A percentile compares a stretch with the other conserved stretches of the same genome.
Evolutionary conservation across 164 flowering plant species (phyloP).

Genomic region (Kingdonia uniflora): DNA sequence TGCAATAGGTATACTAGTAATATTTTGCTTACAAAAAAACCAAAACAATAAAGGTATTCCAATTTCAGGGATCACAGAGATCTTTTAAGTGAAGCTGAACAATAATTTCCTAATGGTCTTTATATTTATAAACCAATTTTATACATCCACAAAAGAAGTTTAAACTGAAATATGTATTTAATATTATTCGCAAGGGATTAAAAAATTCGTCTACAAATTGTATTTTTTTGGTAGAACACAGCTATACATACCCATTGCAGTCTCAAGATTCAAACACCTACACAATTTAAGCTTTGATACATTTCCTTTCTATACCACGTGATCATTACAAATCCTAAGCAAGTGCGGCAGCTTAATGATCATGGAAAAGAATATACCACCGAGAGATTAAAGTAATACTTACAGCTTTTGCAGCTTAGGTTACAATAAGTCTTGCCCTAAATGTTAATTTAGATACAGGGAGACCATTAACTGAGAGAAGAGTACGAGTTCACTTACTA

Average conservation of each 20-base stretch:
- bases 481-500: conserved; percentile 75
- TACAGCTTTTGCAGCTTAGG: conserved; percentile 9
- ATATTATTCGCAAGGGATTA: too few relatives aligned
- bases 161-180: too few relatives aligned
- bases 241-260: conserved; percentile 7
- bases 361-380: conserved; percentile 26
- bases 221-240: too few relatives aligned
- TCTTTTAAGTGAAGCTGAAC: too few relatives aligned
- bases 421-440: neutral
- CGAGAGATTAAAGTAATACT: conserved; percentile 8
- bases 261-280: conserved; percentile 10
- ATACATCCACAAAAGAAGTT: too few relatives aligned
- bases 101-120: too few relatives aligned
- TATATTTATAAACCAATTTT: too few relatives aligned
- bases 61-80: too few relatives aligned
- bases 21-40: too few relatives aligned
- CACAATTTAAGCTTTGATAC: conserved; percentile 7
- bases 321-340: conserved; percentile 21
- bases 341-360: conserved; percentile 17
- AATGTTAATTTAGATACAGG: conserved; percentile 55
- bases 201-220: too few relatives aligned
- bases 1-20: too few relatives aligned
- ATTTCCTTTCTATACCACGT: conserved; percentile 28
- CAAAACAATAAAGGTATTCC: too few relatives aligned
- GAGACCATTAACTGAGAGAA: conserved; percentile 81